phyloP scores from a whole-genome alignment of 2,329 filamentous ascomycete species.

The Paraphaeosphaeria sporulosa region DNA sequence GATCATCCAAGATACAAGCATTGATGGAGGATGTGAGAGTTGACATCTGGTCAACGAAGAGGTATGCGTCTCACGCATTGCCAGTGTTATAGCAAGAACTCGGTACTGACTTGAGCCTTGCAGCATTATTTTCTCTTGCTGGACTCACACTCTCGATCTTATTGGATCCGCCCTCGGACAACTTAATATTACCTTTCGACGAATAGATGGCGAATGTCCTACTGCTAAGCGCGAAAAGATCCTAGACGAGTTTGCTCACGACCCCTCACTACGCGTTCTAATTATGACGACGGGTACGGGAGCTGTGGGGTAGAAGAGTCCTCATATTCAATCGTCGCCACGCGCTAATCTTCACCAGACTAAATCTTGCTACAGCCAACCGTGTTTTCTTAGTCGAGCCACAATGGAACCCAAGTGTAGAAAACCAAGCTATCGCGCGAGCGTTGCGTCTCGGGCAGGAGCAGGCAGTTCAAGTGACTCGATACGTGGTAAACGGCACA shows the following conservation, averaged over 20 bases:
- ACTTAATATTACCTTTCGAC: conserved; percentile 33
- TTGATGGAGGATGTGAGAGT: conserved; percentile 42
- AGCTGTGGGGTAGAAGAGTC: conserved; percentile 56
- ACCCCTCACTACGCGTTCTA: conserved; percentile 46
- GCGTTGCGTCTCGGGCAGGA: conserved; percentile 58
- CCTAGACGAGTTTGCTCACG: conserved; percentile 49
- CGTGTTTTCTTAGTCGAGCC: conserved; percentile 61
- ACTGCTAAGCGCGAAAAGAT: conserved; percentile 48
- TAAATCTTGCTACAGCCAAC: conserved; percentile 60
- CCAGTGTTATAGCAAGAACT: not conserved
- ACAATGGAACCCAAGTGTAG: conserved; percentile 64
- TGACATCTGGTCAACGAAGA: conserved; percentile 37
- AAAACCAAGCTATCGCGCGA: conserved; percentile 61
- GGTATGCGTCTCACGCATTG: conserved; percentile 22
- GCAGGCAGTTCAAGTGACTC: conserved; percentile 52
- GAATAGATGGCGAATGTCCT: conserved; percentile 56
- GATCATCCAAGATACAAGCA: conserved; percentile 46
- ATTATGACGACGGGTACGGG: conserved; percentile 64
- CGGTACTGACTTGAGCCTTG: not conserved
- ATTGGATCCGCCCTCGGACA: conserved; percentile 24
- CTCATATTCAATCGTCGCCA: not conserved
- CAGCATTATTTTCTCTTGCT: conserved; percentile 45
- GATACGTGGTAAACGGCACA: conserved; percentile 55
- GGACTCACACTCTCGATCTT: conserved; percentile 40
- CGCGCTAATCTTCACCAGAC: conserved; percentile 29